Percentiles rank a stretch among this genome's conserved stretches.
Evolutionary conservation across 176 grass and related monocot genomes (phyloP).

Genomic region (Rhynchospora breviuscula): DNA sequence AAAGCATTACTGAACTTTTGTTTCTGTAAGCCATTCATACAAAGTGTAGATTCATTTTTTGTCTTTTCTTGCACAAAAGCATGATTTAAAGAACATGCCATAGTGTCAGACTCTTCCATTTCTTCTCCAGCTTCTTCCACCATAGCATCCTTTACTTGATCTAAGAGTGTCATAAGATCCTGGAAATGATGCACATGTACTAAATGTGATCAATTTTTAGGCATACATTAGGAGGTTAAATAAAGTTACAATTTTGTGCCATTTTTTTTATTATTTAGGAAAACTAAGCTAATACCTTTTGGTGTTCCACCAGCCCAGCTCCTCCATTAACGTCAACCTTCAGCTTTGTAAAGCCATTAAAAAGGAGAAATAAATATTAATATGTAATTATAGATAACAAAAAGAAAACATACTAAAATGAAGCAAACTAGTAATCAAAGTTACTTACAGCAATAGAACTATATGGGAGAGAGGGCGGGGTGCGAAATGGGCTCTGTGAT

Average conservation of each 20-base stretch:
- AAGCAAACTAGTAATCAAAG: background rate
- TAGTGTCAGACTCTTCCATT: slow-evolving; percentile 17
- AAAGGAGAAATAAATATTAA: slow-evolving; percentile 15
- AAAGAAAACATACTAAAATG: background rate
- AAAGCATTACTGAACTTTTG: slow-evolving; percentile 17
- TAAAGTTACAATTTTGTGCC: background rate
- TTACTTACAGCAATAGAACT: slow-evolving; percentile 45
- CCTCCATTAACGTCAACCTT: slow-evolving; percentile 29
- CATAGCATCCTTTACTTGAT: slow-evolving; percentile 98
- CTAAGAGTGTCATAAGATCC: slow-evolving; percentile 80
- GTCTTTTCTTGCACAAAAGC: slow-evolving; percentile 10
- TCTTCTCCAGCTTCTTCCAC: slow-evolving; percentile 54
- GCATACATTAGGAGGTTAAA: background rate
- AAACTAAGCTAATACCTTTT: slow-evolving; percentile 53
- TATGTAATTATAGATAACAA: background rate
- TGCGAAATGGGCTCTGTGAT: slow-evolving; percentile 63
- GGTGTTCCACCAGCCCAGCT: slow-evolving; percentile 41
- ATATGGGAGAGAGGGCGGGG: slow-evolving; percentile 72
- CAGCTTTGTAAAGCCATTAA: slow-evolving; percentile 27
- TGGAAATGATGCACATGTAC: slow-evolving; percentile 32
- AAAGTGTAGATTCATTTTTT: slow-evolving; percentile 5
- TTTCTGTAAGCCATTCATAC: slow-evolving; percentile 26
- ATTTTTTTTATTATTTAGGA: slow-evolving; percentile 4
- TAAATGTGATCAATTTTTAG: slow-evolving; percentile 10
- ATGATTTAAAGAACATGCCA: slow-evolving; percentile 18